Base-by-base conservation (phyloP, 768 basidiomycete species). In the Psilocybe tampanensis region DNA sequence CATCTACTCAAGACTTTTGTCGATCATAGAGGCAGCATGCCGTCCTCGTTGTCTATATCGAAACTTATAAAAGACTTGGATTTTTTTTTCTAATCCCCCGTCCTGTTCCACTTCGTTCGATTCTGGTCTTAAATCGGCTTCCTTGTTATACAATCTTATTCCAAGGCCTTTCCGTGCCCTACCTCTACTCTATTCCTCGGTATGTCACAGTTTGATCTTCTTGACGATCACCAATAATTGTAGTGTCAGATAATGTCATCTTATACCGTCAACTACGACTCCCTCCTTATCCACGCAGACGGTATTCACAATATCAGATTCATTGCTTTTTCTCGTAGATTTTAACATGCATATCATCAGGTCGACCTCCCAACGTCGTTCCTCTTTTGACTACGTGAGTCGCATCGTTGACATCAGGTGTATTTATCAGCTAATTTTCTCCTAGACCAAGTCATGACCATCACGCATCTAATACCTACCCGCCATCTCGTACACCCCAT, bases 221-320 rank as follows among this genome's bases (percentile, higher is more conserved):
- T 19, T 22, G 33, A 21, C 36, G 6, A 29, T 53, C 18, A 23
- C 32, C 42, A 12, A n/a, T n/a, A 9, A 19, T 42, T 15, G 3
- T 53, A 13, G n/a, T 24, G 41, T 12, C 22, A 39, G 34, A 26
- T 43, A 54, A 54, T 45, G 41, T 33, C 22, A 18, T 41, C 1
- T 29, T 33, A 43, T 19, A 88, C 65, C 81, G 84, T 76, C 26
- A 76, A 82, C n/a, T 86, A 79, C 66, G 84, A 89, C 21, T 88
- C 88, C 44, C 82, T 93, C 61, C 77, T 92, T 59, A 88, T 93
- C 68, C 90, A 91, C 23, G 83, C 87, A 33, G 91, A 93, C 59
- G 86, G 84, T 77, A 57, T 45, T n/a, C 64, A 61, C 3, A 21
- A 22, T 39, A 43, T 26, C 24, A 13, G 13, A 7, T 32, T 44